Conservation (phyloP, 2,329 filamentous ascomycete genomes). For the Pseudogymnoascus pannorum region DNA sequence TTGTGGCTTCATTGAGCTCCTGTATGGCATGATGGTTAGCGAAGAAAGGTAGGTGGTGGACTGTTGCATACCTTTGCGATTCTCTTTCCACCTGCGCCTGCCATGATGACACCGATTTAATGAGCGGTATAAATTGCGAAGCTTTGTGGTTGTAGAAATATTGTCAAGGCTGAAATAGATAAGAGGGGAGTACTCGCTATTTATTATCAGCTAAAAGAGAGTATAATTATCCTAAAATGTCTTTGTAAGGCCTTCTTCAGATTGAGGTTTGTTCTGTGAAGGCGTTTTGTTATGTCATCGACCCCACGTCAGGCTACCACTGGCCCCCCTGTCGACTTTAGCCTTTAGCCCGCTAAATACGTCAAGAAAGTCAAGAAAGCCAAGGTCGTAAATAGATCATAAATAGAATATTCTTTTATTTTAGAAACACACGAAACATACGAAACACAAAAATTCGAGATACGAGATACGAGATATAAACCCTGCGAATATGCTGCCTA, state of each 20-base stretch:
- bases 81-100: slow-evolving; percentile 22
- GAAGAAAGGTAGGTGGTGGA: background rate
- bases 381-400: background rate
- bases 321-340: background rate
- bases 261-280: background rate
- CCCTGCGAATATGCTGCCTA: background rate
- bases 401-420: background rate
- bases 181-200: background rate
- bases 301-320: slow-evolving; percentile 3
- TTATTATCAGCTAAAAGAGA: slow-evolving; percentile 8
- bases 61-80: slow-evolving; percentile 21
- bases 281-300: slow-evolving; percentile 1
- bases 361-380: slow-evolving; percentile 1
- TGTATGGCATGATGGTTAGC: slow-evolving; percentile 26
- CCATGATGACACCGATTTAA: slow-evolving; percentile 18
- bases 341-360: slow-evolving; percentile 7
- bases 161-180: background rate
- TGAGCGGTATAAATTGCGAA: slow-evolving; percentile 11
- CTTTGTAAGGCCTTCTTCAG: background rate
- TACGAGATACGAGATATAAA: background rate
- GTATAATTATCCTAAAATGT: background rate
- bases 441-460: too few species aligned
- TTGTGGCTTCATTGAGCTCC: slow-evolving; percentile 54
- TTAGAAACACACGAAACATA: background rate
- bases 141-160: background rate